phyloP scores from a whole-genome alignment of 768 basidiomycete species.

The Lentinula sp. region DNA sequence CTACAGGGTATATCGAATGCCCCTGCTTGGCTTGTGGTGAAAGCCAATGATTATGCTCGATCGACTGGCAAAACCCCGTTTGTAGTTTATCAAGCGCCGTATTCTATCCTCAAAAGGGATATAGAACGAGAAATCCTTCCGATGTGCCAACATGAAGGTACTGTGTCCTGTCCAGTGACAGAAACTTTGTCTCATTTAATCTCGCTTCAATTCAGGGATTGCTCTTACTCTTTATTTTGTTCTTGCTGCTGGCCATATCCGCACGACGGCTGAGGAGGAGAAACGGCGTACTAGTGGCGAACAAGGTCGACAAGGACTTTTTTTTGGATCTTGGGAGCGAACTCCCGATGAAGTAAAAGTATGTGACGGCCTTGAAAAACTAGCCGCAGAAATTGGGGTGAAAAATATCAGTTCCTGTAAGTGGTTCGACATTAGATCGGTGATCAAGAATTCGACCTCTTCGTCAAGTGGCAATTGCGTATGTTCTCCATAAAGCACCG shows the following conservation, averaged over 20 bases:
- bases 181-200: not conserved
- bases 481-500: constrained; percentile 20
- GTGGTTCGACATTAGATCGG: constrained; percentile 4
- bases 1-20: constrained; percentile 30
- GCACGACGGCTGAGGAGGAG: constrained; percentile 23
- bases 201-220: not conserved
- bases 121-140: constrained; percentile 43
- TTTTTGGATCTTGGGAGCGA: constrained; percentile 34
- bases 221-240: constrained; percentile 14
- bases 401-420: constrained; percentile 40
- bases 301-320: constrained; percentile 22
- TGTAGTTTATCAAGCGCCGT: constrained; percentile 37
- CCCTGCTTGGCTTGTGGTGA: constrained; percentile 33
- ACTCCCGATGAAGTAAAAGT: constrained; percentile 36
- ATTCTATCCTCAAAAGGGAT: constrained; percentile 29
- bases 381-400: constrained; percentile 46
- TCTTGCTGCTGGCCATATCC: constrained; percentile 21
- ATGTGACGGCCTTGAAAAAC: constrained; percentile 38
- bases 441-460: not conserved
- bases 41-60: constrained; percentile 35
- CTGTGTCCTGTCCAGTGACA: constrained; percentile 14
- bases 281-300: constrained; percentile 20
- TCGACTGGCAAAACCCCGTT: constrained; percentile 37
- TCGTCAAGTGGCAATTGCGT: constrained; percentile 31
- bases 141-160: constrained; percentile 22